Conservation (phyloP, 2,329 filamentous ascomycete species). For the Aspergillus sp. region DNA sequence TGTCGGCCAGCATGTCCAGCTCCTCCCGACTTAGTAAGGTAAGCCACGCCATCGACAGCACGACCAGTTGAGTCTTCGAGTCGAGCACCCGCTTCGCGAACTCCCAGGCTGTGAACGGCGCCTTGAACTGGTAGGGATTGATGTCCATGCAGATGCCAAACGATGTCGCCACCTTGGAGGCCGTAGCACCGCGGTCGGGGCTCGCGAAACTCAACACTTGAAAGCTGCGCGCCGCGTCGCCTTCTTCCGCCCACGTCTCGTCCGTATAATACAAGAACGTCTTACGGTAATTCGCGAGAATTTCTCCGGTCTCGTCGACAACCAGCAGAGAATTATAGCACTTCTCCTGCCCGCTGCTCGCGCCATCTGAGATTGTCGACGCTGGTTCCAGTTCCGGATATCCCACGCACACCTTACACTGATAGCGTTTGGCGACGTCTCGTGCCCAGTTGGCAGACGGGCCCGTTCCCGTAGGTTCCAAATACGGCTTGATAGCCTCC, state of each 20-base stretch:
- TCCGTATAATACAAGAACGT: conserved; percentile 67
- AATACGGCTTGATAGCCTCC: conserved; percentile 56
- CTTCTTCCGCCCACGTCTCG: conserved; percentile 62
- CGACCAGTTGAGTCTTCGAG: conserved; percentile 51
- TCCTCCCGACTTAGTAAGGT: conserved; percentile 52
- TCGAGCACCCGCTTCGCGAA: conserved; percentile 57
- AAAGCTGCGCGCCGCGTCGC: conserved; percentile 36
- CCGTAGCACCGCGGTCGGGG: conserved; percentile 7
- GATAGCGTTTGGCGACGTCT: conserved; percentile 52
- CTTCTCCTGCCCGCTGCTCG: conserved; percentile 19
- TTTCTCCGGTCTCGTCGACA: conserved; percentile 53
- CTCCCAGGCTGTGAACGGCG: conserved; percentile 60
- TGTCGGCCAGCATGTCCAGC: conserved; percentile 41
- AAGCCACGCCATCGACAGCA: conserved; percentile 65
- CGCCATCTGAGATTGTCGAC: not conserved
- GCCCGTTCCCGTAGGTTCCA: conserved; percentile 59
- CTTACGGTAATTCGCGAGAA: conserved; percentile 63
- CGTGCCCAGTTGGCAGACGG: conserved; percentile 59
- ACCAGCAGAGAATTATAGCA: conserved; percentile 62
- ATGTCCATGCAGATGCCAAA: conserved; percentile 57
- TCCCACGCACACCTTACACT: conserved; percentile 63
- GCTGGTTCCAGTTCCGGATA: conserved; percentile 55
- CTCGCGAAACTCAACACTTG: conserved; percentile 24
- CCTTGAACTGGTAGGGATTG: conserved; percentile 62
- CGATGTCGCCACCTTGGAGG: conserved; percentile 37